phyloP scores from a whole-genome alignment of 306 rosid genomes.

The Urtica urens region DNA sequence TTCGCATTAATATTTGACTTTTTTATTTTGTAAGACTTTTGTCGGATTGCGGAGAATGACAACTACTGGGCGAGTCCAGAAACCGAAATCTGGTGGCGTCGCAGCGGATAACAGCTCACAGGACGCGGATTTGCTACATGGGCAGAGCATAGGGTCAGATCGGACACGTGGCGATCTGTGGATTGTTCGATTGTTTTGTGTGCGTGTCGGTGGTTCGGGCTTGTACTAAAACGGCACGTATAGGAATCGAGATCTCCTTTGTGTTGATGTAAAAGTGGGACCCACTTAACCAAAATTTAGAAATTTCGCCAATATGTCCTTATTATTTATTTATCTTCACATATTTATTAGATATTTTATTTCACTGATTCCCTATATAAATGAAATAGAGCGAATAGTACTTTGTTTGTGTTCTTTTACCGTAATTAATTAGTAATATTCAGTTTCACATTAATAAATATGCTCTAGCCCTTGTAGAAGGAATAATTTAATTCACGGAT shows the following conservation, averaged over 20 bases:
- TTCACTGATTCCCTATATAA: too few species aligned
- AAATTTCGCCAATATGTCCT: background rate
- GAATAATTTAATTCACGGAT: too few species aligned
- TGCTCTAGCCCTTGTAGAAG: too few species aligned
- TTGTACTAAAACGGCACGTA: background rate
- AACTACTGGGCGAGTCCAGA: slow-evolving; percentile 10
- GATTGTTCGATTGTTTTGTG: background rate
- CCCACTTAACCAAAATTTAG: slow-evolving; percentile 3
- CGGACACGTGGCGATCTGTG: slow-evolving; percentile 26
- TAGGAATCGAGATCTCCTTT: background rate
- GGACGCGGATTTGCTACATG: slow-evolving; percentile 19
- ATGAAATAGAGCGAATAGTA: too few species aligned
- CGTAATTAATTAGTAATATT: too few species aligned
- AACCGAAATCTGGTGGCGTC: background rate
- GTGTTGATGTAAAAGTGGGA: background rate
- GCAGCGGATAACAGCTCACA: slow-evolving; percentile 9
- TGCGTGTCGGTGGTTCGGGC: slow-evolving; percentile 39
- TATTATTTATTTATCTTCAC: too few species aligned
- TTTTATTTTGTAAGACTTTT: background rate
- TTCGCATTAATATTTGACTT: background rate
- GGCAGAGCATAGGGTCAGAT: too few species aligned
- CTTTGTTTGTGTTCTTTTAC: too few species aligned
- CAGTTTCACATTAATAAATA: too few species aligned
- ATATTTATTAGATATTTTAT: too few species aligned
- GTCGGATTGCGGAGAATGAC: too few species aligned